A percentile compares a stretch with the other conserved stretches of the same genome.
Conservation (phyloP, 192 early-diverging fungal genomes). For the Diversispora epigaea region DNA sequence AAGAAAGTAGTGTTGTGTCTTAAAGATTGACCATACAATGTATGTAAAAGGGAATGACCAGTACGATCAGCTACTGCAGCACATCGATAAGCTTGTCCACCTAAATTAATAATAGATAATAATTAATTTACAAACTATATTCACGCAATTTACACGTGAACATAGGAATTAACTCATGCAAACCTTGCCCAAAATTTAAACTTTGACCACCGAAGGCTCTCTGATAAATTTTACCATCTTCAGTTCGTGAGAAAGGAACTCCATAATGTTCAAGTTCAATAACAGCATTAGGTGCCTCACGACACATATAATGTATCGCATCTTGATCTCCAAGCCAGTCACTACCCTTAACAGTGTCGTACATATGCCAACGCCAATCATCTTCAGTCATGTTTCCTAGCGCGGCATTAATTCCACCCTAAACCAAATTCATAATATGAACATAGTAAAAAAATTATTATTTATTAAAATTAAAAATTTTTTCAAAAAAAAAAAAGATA, state of each 20-base stretch:
- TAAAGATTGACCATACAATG: constrained; percentile 95
- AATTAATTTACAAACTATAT: neutral
- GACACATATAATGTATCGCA: constrained; percentile 99
- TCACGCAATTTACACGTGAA: neutral
- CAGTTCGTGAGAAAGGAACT: constrained; percentile 96
- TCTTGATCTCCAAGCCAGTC: constrained; percentile 99
- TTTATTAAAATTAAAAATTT: neutral
- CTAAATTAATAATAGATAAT: constrained; percentile 31
- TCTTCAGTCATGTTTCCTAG: constrained; percentile 99
- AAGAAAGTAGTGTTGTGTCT: constrained; percentile 96
- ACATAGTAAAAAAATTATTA: no score
- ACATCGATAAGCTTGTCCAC: constrained; percentile 96
- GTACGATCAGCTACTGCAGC: constrained; percentile 98
- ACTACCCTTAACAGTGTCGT: constrained; percentile 97
- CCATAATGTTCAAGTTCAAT: constrained; percentile 98
- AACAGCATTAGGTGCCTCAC: constrained; percentile 93
- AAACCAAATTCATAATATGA: constrained; percentile 1
- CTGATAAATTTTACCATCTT: constrained; percentile 98
- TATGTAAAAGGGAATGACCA: constrained; percentile 96
- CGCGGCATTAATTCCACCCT: constrained; percentile 98
- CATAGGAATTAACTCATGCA: neutral
- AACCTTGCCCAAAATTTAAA: constrained; percentile 91
- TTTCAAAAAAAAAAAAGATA: no score
- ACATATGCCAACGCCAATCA: constrained; percentile 99
- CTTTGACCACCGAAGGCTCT: constrained; percentile 98